Base-by-base conservation (phyloP, 2,329 filamentous ascomycete genomes). In the Phialemonium atrogriseum region DNA sequence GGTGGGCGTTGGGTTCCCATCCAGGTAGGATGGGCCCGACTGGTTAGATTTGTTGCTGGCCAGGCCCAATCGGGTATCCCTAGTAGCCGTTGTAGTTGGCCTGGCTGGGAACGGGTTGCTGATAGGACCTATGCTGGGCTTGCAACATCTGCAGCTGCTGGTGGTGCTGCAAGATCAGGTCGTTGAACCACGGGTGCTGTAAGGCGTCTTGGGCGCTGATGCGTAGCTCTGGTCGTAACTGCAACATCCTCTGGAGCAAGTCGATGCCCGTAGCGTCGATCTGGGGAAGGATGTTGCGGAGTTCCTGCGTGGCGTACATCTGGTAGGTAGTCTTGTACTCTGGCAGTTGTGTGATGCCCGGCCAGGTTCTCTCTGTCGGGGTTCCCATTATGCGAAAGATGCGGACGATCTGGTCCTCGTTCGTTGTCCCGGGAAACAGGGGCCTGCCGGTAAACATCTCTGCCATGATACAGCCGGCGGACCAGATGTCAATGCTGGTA, bases 401-500 rank as follows among this genome's bases (percentile, higher is more conserved):
- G 55, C 93, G 87, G 41, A 94, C 73, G 31, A 96, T 79, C 58
- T 98, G 91, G 54, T 98, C 91, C 58, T 98, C 91, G 56, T 98
- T 98, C 22, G 91, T 95, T 2, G 91, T 98, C 36, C 91, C 91
- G 0, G 91, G 91, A 64, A 98, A 98, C 6, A 98, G 72, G 0
- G 91, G 91, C 12, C 91, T 76, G 4, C 91, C 91, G 0, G 89
- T 95, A 59, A 93, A 96, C 87, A 98, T 95, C 62, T 98, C 91
- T 8, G 91, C 91, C 91, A 98, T 96, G 67, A 98, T 98, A 59
- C 91, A 98, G 35, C 91, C 91, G 6, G 91, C 91, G 6, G 86
- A 94, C 91, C 91, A 98, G 54, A 98, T 96, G 52, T 98, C 91
- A 56, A 98, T 96, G 61, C 86, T 94, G n/a, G 91, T 98, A 62